Evolutionary conservation across 805 yeast species (phyloP).

Genomic region (Teunomyces gatunensis): DNA sequence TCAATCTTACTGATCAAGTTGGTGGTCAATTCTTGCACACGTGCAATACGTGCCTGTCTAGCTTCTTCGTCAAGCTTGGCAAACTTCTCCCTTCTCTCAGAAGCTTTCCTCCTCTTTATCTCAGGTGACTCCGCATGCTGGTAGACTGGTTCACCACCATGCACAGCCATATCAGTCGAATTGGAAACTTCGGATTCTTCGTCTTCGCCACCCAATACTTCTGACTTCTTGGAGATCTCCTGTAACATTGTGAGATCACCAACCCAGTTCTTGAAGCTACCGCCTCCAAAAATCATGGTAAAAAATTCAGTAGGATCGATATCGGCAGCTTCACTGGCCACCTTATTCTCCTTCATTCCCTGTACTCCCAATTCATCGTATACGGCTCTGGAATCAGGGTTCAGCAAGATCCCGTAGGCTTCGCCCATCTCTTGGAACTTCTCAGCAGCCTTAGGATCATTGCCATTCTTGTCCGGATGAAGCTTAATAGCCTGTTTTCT

Average conservation of each 20-base stretch:
- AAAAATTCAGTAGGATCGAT: slow-evolving; percentile 84
- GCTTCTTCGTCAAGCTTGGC: slow-evolving; percentile 52
- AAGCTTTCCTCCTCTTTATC: slow-evolving; percentile 29
- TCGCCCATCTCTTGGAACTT: slow-evolving; percentile 70
- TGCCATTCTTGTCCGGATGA: slow-evolving; percentile 97
- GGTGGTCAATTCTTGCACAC: slow-evolving; percentile 49
- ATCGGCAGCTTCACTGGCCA: slow-evolving; percentile 69
- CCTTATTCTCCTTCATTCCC: slow-evolving; percentile 55
- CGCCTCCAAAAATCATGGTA: slow-evolving; percentile 81
- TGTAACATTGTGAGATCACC: slow-evolving; percentile 82
- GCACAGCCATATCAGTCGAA: slow-evolving; percentile 1
- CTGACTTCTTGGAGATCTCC: slow-evolving; percentile 67
- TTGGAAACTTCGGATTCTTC: slow-evolving; percentile 18
- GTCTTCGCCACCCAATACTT: slow-evolving; percentile 38
- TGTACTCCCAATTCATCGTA: slow-evolving; percentile 79
- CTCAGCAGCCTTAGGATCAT: slow-evolving; percentile 84
- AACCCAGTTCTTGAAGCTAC: slow-evolving; percentile 72
- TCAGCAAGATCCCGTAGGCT: slow-evolving; percentile 80
- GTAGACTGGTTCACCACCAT: not conserved
- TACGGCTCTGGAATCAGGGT: slow-evolving; percentile 59
- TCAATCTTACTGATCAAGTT: slow-evolving; percentile 51
- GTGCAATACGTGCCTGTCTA: slow-evolving; percentile 45
- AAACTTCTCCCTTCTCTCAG: slow-evolving; percentile 48
- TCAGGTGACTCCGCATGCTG: not conserved
- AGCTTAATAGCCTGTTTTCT: slow-evolving; percentile 83